A percentile compares a stretch with the other conserved stretches of the same genome.
These are phyloP conservation scores for Amanita thiersii DNA, from an alignment of 768 basidiomycete genomes.

Conservation along the genomic window DNA sequence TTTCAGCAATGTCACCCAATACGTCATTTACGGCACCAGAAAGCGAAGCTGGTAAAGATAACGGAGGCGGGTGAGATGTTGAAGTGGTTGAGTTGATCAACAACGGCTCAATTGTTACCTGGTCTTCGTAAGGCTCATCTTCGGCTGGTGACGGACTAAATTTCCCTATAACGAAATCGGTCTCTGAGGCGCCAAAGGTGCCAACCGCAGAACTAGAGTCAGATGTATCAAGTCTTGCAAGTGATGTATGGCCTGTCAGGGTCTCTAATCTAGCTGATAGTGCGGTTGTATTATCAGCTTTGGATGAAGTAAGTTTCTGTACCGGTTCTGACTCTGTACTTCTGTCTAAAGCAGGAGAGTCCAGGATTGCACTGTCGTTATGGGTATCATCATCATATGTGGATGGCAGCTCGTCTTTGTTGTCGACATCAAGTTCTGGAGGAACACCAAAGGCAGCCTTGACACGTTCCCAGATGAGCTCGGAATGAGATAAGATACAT, in stretches of 20 bases:
- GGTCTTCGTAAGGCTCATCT: conserved; percentile 10
- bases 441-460: conserved; percentile 86
- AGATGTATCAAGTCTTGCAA: not conserved
- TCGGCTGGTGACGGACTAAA: conserved; percentile 4
- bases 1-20: conserved; percentile 56
- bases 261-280: too few species aligned
- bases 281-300: not conserved
- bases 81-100: conserved; percentile 24
- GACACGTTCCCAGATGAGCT: conserved; percentile 87
- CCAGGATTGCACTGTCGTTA: conserved; percentile 38
- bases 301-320: conserved; percentile 10
- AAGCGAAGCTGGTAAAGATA: conserved; percentile 26
- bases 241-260: too few species aligned
- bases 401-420: conserved; percentile 18
- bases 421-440: conserved; percentile 69
- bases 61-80: conserved; percentile 24
- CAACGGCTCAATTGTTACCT: conserved; percentile 46
- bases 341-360: conserved; percentile 29
- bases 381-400: conserved; percentile 14
- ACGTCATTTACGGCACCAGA: conserved; percentile 22
- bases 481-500: conserved; percentile 69
- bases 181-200: not conserved
- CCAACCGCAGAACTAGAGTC: not conserved
- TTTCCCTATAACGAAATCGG: not conserved
- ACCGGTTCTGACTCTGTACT: conserved; percentile 11